Base-by-base conservation (phyloP, 371 early-diverging fungal genomes). In the Mucor mucedo region DNA sequence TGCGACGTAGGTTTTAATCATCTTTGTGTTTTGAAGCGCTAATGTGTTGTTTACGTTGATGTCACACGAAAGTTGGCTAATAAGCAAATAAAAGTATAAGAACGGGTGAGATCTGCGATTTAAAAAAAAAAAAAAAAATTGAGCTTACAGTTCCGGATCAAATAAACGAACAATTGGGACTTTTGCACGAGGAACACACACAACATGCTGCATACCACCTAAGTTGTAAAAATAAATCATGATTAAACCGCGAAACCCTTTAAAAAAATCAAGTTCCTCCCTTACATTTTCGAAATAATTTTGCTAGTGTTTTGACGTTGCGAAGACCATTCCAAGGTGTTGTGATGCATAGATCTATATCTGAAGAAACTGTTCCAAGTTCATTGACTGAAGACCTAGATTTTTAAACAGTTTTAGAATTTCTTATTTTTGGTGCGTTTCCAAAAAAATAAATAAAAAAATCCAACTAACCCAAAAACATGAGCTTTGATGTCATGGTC, bases 41-140 rank as follows among this genome's bases (percentile, higher is more conserved):
- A 93, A 61, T 3, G 89, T 84, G 59, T 91, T 91, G 66, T 93
- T 93, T 21, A 93, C 86, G 65, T 94, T 93, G 45, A 95, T 85
- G 72, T 96, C 96, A 73, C 93, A 91, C 30, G 90, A 84, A 13
- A 93, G 64, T 40, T 74, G 66, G 39, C 84, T 79, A 50, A 47
- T 21, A 21, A 21, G 21, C 21, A 21, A 21, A 21, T 21, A 6
- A 14, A 52, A 5, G 1, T 39, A 48, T 28, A 49, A 35, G 57
- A 52, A 39, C 39, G 35, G 48, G 32, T 45, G 9, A 38, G 4
- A 6, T 38, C 28, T 41, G 16, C 14, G 39, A 29, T 56, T 42
- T 41, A 29, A 13, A 3, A 14, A 45, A 21, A 21, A 21, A 11
- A 44, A 7, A 29, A 29, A 44, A n/a, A 44, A n/a, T n/a, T 44